A percentile compares a stretch with the other conserved stretches of the same genome.
Evolutionary conservation across 2,329 filamentous ascomycete genomes (phyloP).

Genomic region (Daldinia sp.): DNA sequence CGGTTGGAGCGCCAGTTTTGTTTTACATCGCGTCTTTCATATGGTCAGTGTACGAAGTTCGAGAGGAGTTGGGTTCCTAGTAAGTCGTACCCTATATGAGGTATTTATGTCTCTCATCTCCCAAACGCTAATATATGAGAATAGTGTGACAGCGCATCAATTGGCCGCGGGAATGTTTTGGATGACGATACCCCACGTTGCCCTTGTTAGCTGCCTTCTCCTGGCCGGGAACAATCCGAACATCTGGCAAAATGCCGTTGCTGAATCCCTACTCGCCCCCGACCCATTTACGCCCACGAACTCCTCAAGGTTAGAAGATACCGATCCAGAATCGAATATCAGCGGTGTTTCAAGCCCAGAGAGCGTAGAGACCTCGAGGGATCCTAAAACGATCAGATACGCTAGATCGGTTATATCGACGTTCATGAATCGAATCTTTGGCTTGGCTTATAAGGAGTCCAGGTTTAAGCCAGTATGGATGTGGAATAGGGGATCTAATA

Average conservation of each 20-base stretch:
- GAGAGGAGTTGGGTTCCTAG: slow-evolving; percentile 16
- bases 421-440: background rate
- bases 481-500: slow-evolving; percentile 23
- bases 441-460: slow-evolving; percentile 7
- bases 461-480: slow-evolving; percentile 19
- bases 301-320: background rate
- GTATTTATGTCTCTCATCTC: background rate
- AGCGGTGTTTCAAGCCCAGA: background rate
- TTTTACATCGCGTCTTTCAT: slow-evolving; percentile 22
- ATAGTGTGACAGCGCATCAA: slow-evolving; percentile 22
- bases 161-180: slow-evolving; percentile 25
- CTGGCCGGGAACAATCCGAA: slow-evolving; percentile 25
- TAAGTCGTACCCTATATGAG: background rate
- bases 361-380: background rate
- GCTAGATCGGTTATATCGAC: background rate
- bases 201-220: slow-evolving; percentile 24
- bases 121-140: background rate
- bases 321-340: background rate
- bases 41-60: slow-evolving; percentile 25
- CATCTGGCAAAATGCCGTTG: slow-evolving; percentile 16
- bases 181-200: slow-evolving; percentile 26
- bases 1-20: slow-evolving; percentile 9
- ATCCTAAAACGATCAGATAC: background rate
- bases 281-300: background rate
- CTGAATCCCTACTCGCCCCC: background rate